Conservation (phyloP, 306 rosid genomes). For the Corylus americana region DNA sequence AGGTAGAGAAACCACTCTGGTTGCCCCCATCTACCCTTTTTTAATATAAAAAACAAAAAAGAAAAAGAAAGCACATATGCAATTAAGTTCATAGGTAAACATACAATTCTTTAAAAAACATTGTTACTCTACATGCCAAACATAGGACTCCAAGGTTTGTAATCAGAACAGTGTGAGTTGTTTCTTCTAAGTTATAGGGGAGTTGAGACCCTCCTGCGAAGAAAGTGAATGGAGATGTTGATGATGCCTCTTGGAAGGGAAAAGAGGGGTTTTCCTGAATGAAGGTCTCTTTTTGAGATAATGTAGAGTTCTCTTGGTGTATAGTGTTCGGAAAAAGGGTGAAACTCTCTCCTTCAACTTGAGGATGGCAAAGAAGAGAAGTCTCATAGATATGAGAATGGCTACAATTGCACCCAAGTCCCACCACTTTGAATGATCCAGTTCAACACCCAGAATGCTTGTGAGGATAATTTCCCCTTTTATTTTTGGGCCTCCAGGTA, state of each 20-base stretch:
- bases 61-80: too few relatives aligned
- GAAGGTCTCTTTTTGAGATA: slow-evolving; percentile 77
- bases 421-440: slow-evolving; percentile 84
- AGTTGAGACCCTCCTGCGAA: slow-evolving; percentile 77
- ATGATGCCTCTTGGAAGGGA: slow-evolving; percentile 74
- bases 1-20: too few relatives aligned
- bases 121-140: too few relatives aligned
- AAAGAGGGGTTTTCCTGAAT: slow-evolving; percentile 57
- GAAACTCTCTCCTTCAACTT: slow-evolving; percentile 68
- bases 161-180: neutral
- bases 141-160: neutral
- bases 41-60: too few relatives aligned
- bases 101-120: too few relatives aligned
- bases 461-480: slow-evolving; percentile 64
- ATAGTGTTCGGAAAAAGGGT: slow-evolving; percentile 49
- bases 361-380: slow-evolving; percentile 66
- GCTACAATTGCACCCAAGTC: slow-evolving; percentile 62
- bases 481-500: slow-evolving; percentile 59
- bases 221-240: slow-evolving; percentile 62
- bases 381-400: slow-evolving; percentile 54
- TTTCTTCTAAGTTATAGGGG: slow-evolving; percentile 57
- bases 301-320: slow-evolving; percentile 49
- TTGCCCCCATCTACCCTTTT: too few relatives aligned
- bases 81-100: too few relatives aligned
- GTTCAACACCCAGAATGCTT: slow-evolving; percentile 59